phyloP scores from a whole-genome alignment of 805 yeast species.

The Candida caryicola region DNA sequence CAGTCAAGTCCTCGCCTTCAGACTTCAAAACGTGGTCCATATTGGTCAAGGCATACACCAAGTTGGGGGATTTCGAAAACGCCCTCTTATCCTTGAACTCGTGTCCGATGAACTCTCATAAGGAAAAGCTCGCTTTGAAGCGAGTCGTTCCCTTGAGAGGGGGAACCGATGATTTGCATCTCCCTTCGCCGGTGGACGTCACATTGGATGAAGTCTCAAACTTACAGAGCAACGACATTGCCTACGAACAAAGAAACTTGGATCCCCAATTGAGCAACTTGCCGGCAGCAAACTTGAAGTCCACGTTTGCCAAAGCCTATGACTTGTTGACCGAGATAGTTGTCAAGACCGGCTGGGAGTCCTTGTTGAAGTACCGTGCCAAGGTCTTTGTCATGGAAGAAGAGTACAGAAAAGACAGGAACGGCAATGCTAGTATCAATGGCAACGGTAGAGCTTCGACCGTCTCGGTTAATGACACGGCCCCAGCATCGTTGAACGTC shows the following conservation, averaged over 20 bases:
- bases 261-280: constrained; percentile 60
- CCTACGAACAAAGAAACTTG: constrained; percentile 60
- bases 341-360: constrained; percentile 45
- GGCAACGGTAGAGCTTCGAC: neutral
- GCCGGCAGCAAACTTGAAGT: constrained; percentile 66
- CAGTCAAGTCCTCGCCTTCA: constrained; percentile 72
- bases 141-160: constrained; percentile 54
- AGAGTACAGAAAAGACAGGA: constrained; percentile 41
- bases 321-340: constrained; percentile 45
- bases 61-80: constrained; percentile 63
- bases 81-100: constrained; percentile 72
- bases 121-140: constrained; percentile 61
- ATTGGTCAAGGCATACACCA: constrained; percentile 61
- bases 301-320: constrained; percentile 45
- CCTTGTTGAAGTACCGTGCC: constrained; percentile 43
- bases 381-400: constrained; percentile 49
- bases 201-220: constrained; percentile 65
- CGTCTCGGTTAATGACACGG: constrained; percentile 1
- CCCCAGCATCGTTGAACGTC: constrained; percentile 3
- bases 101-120: constrained; percentile 77
- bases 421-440: neutral
- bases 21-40: constrained; percentile 73
- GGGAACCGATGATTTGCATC: constrained; percentile 55
- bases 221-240: constrained; percentile 62
- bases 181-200: constrained; percentile 76